Conservation (phyloP, 2,329 filamentous ascomycete species). For the Sporothrix mexicana region DNA sequence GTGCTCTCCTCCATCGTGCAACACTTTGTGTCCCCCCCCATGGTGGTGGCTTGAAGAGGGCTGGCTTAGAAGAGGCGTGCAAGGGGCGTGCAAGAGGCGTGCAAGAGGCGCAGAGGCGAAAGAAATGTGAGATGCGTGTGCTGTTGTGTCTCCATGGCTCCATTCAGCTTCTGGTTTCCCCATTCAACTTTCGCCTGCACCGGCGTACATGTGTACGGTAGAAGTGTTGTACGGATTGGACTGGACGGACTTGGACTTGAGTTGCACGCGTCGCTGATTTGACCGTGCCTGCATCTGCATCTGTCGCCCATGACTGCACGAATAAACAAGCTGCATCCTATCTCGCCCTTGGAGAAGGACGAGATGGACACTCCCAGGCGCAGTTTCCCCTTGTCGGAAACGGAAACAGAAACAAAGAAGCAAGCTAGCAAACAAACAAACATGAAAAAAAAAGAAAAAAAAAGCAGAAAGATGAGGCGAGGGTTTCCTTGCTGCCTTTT, state of each 20-base stretch:
- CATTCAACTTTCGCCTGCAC: conserved; percentile 17
- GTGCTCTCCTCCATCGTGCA: not conserved
- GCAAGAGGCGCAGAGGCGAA: not conserved
- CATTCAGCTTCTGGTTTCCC: not conserved
- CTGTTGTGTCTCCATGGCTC: not conserved
- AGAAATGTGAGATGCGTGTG: not conserved
- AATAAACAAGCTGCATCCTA: not conserved
- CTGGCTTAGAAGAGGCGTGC: not conserved
- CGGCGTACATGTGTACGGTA: not conserved
- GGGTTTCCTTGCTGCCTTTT: not conserved
- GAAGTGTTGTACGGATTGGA: no score
- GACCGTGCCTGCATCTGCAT: no score
- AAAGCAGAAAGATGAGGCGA: not conserved
- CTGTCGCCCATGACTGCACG: not conserved
- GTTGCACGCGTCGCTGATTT: no score
- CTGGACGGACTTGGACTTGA: no score
- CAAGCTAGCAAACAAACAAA: not conserved
- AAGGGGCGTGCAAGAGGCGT: not conserved
- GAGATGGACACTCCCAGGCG: not conserved
- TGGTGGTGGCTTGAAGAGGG: not conserved
- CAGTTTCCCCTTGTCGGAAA: not conserved
- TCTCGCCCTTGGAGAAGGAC: no score
- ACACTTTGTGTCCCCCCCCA: not conserved
- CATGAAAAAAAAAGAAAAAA: not conserved
- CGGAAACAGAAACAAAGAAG: not conserved